phyloP scores from a whole-genome alignment of 2,329 filamentous ascomycete genomes.

The Penicillium decumbens region DNA sequence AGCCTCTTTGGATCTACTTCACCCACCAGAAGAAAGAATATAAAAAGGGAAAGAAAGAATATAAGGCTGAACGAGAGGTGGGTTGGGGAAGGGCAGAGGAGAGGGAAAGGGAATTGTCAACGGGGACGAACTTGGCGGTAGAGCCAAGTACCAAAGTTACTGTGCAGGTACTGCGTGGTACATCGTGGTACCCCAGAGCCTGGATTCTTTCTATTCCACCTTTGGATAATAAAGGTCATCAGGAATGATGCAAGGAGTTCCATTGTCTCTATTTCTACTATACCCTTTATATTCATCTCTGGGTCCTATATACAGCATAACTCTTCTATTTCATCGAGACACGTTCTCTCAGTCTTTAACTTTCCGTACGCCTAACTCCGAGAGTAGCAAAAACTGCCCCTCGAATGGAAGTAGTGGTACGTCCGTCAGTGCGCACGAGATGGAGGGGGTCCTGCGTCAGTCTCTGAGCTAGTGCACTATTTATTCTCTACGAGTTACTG shows the following conservation, averaged over 20 bases:
- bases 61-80: conserved; percentile 5
- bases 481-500: no score
- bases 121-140: conserved; percentile 16
- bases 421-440: conserved; percentile 17
- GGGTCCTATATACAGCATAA: not conserved
- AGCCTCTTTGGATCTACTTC: not conserved
- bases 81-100: conserved; percentile 11
- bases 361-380: not conserved
- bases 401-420: not conserved
- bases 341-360: not conserved
- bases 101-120: conserved; percentile 6
- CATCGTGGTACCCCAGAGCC: conserved; percentile 1
- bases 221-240: not conserved
- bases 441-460: conserved; percentile 9
- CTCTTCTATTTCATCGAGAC: not conserved
- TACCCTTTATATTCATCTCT: not conserved
- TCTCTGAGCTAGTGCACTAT: not conserved
- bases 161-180: conserved; percentile 16
- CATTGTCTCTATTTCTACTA: not conserved
- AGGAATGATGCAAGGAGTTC: conserved; percentile 7
- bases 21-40: not conserved
- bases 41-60: not conserved
- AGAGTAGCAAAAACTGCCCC: conserved; percentile 1
- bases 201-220: not conserved
- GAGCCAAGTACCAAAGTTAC: conserved; percentile 24